Conservation (phyloP, 2,329 filamentous ascomycete species). For the Pseudophaeomoniella oleicola region DNA sequence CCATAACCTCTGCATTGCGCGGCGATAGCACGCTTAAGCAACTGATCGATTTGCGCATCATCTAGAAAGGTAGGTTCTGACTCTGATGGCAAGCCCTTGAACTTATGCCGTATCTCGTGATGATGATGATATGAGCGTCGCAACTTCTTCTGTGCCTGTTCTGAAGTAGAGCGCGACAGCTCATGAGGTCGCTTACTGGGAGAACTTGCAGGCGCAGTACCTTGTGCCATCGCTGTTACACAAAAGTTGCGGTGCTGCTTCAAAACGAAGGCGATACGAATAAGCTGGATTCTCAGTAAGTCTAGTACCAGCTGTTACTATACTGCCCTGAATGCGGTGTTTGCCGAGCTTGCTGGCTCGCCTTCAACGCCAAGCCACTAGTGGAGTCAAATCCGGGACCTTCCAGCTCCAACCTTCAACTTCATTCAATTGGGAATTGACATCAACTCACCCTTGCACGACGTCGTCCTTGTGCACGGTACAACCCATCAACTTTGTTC, state of each 20-base stretch:
- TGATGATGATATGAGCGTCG: constrained; percentile 26
- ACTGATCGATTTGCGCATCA: constrained; percentile 36
- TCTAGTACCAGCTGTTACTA: too few species aligned
- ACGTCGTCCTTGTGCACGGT: too few species aligned
- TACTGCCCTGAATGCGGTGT: background rate
- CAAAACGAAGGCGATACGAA: too few species aligned
- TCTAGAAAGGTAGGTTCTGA: constrained; percentile 30
- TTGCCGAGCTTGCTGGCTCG: constrained; percentile 5
- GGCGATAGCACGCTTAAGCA: constrained; percentile 28
- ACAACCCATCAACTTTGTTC: too few species aligned
- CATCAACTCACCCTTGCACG: too few species aligned
- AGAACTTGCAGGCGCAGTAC: too few species aligned
- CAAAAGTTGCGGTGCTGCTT: too few species aligned
- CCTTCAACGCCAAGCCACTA: constrained; percentile 1
- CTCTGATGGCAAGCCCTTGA: constrained; percentile 12
- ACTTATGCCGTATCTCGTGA: constrained; percentile 23
- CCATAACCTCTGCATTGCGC: constrained; percentile 19
- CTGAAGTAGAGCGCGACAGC: too few species aligned
- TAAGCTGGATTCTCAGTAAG: too few species aligned
- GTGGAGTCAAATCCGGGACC: constrained; percentile 4
- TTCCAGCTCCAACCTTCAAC: background rate
- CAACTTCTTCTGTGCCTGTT: constrained; percentile 16
- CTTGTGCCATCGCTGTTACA: too few species aligned
- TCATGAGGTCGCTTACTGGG: too few species aligned
- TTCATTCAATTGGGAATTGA: constrained; percentile 11